A percentile compares a stretch with the other conserved stretches of the same genome.
phyloP scores from a whole-genome alignment of 331 rosid genomes.

The Cucumis variabilis region DNA sequence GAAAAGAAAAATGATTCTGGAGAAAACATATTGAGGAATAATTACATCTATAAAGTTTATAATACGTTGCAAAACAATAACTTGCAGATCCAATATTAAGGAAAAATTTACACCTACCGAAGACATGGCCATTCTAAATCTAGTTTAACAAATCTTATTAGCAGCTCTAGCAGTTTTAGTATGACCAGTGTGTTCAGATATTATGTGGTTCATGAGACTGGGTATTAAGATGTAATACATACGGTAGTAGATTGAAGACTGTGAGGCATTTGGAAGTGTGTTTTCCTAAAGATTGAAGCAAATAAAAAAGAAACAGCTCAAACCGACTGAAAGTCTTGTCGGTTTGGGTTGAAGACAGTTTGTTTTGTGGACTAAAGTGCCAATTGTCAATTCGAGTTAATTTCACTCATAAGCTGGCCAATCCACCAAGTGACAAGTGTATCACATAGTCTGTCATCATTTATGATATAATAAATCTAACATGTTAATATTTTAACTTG shows the following conservation, averaged over 20 bases:
- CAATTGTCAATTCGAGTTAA: too few relatives aligned
- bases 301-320: too few relatives aligned
- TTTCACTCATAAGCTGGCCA: too few relatives aligned
- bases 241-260: not conserved
- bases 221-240: not conserved
- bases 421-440: too few relatives aligned
- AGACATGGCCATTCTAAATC: not conserved
- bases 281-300: not conserved
- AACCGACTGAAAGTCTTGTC: too few relatives aligned
- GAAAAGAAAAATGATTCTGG: not conserved
- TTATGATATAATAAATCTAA: not conserved
- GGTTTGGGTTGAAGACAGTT: too few relatives aligned
- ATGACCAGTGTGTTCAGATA: not conserved
- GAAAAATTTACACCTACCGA: not conserved
- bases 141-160: not conserved
- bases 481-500: too few relatives aligned
- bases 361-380: too few relatives aligned
- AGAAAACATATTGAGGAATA: not conserved
- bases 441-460: conserved; percentile 1
- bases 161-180: not conserved
- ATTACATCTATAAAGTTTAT: not conserved
- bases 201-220: not conserved
- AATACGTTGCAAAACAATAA: too few relatives aligned
- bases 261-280: not conserved
- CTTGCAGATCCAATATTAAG: not conserved